These are phyloP conservation scores for Beauveria sp. DNA, from an alignment of 2,329 filamentous ascomycete species.

Conservation along the genomic window DNA sequence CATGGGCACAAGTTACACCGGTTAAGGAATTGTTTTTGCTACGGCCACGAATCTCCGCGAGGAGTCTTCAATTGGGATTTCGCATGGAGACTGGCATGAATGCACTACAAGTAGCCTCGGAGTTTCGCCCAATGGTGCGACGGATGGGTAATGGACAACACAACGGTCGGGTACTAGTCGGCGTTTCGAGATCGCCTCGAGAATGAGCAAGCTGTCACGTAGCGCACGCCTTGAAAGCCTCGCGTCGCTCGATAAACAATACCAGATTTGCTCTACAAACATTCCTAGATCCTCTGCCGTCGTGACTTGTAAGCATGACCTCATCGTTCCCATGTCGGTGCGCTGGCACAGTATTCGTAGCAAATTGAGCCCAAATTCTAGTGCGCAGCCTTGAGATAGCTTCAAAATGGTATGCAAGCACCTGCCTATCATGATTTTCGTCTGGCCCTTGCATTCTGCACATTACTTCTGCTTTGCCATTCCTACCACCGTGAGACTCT, in stretches of 20 bases:
- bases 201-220: slow-evolving; percentile 10
- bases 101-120: slow-evolving; percentile 9
- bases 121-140: slow-evolving; percentile 11
- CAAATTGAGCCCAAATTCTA: too few relatives aligned
- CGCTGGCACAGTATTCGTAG: neutral
- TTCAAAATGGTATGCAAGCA: neutral
- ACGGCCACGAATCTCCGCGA: slow-evolving; percentile 6
- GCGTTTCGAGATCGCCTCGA: slow-evolving; percentile 10
- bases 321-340: neutral
- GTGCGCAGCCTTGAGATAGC: neutral
- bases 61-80: slow-evolving; percentile 1
- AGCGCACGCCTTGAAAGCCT: slow-evolving; percentile 8
- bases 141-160: slow-evolving; percentile 13
- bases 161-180: slow-evolving; percentile 12
- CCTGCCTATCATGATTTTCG: too few relatives aligned
- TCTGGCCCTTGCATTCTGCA: too few relatives aligned
- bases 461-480: neutral
- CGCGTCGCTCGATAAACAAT: slow-evolving; percentile 11
- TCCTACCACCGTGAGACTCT: neutral
- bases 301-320: slow-evolving; percentile 7
- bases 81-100: slow-evolving; percentile 1
- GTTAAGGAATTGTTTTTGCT: slow-evolving; percentile 9
- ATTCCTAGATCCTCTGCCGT: neutral
- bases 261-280: slow-evolving; percentile 11
- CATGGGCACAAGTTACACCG: slow-evolving; percentile 8